A percentile compares a stretch with the other conserved stretches of the same genome.
phyloP scores from a whole-genome alignment of 2,329 filamentous ascomycete species.

The Chrysoporthe puriensis region DNA sequence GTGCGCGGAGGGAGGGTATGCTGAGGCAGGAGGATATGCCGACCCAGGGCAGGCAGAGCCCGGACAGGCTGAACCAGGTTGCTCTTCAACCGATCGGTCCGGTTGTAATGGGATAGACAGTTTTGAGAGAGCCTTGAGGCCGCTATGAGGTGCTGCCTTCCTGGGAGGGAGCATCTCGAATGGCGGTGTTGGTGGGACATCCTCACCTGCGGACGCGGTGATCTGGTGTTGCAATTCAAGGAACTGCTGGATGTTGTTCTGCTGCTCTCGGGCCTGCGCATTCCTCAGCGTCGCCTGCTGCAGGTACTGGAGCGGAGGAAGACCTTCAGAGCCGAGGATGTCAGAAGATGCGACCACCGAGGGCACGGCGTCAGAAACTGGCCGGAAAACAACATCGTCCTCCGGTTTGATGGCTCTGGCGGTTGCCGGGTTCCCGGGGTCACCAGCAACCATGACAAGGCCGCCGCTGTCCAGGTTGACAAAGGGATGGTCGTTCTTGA shows the following conservation, averaged over 20 bases:
- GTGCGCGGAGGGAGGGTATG: conserved; percentile 29
- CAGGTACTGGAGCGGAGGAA: conserved; percentile 69
- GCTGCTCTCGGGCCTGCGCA: conserved; percentile 75
- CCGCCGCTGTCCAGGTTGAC: conserved; percentile 62
- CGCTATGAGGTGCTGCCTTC: conserved; percentile 51
- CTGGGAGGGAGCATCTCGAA: conserved; percentile 63
- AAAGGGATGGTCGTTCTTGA: conserved; percentile 76
- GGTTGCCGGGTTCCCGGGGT: conserved; percentile 77
- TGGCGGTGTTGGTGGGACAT: conserved; percentile 71
- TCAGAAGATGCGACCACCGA: conserved; percentile 93
- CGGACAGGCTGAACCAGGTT: conserved; percentile 36
- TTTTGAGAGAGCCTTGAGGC: conserved; percentile 63
- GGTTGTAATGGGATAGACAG: conserved; percentile 58
- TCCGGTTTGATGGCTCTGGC: conserved; percentile 58
- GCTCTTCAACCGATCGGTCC: conserved; percentile 24
- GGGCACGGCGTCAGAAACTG: conserved; percentile 74
- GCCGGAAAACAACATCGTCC: conserved; percentile 60
- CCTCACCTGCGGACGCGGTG: conserved; percentile 43
- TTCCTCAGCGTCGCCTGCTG: conserved; percentile 74
- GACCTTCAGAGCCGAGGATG: conserved; percentile 71
- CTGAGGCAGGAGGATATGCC: conserved; percentile 29
- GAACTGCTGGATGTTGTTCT: conserved; percentile 92
- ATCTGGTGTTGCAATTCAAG: conserved; percentile 77
- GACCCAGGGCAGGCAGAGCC: conserved; percentile 35
- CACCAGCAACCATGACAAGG: conserved; percentile 75